Evolutionary conservation across 768 basidiomycete genomes (phyloP), one percentile per base, ranked within the genome.

Genomic region (Gymnopilus dilepis): DNA sequence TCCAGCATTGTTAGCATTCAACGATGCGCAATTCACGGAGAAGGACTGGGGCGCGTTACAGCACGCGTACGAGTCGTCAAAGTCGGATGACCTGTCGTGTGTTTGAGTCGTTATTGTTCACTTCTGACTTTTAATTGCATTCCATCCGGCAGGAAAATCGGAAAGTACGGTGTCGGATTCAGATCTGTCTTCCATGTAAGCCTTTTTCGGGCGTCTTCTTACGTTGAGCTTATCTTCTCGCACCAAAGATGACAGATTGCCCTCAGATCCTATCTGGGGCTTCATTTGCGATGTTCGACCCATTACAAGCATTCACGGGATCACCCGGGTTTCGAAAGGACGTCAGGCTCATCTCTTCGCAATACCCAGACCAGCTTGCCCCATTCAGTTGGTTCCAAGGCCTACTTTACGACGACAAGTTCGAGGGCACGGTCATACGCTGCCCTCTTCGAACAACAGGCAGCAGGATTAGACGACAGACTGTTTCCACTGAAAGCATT

Each of bases 121-220:
- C 13, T 6, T 1, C 3, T 33, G 19, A 28, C 28, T 42, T 2
- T 33, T 61, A 22, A 54, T 12, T 4, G 4, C 8, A 24, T 11
- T 50, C 22, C 30, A 59, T 61, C 7, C 1, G 52, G 17, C 65
- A 84, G 82, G 0, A 84, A 82, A 70, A 84, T 82, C 6, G 84
- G 83, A 19, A 85, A 84, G 64, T 84, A 79, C 62, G 83, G 83
- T 0, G 73, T 84, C 19, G 84, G 84, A 0, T 83, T 84, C 65
- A 70, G 83, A 17, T 78, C 81, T 0, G 76, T 76, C n/a, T 85
- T 83, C 63, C 82, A 85, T 66, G 82, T 83, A 66, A 26, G 75
- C 64, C 19, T 4, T 7, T 33, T 24, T 47, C 24, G 7, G n/a
- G 1, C 37, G 28, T 1, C 19, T 15, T 6, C 34, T 22, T 17